Evolutionary conservation across 1,139 yeast genomes (phyloP).

Genomic region (Magnusiomyces clavatus): DNA sequence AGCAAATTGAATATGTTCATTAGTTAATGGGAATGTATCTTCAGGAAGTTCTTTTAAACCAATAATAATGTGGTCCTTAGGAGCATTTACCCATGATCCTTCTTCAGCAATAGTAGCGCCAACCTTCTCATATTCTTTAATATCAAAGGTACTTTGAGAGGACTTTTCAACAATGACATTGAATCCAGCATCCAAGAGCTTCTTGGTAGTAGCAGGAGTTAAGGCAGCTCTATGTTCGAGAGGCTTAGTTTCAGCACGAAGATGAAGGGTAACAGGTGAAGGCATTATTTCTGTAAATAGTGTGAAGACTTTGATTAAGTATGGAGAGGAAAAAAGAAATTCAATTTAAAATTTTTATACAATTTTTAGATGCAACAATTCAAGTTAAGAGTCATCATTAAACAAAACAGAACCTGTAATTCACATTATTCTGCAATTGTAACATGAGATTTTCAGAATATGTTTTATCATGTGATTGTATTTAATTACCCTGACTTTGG

Average conservation of each 20-base stretch:
- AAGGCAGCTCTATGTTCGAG: conserved; percentile 95
- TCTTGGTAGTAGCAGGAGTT: conserved; percentile 84
- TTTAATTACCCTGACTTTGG: not conserved
- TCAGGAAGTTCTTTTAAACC: conserved; percentile 97
- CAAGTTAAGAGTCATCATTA: not conserved
- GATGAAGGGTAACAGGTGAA: conserved; percentile 41
- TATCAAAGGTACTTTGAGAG: conserved; percentile 69
- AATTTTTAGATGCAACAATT: not conserved
- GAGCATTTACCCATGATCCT: conserved; percentile 90
- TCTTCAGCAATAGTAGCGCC: conserved; percentile 89
- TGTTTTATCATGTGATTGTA: not conserved
- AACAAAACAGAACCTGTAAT: not conserved
- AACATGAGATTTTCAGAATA: not conserved
- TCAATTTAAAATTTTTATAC: too few relatives aligned
- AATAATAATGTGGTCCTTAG: conserved; percentile 77
- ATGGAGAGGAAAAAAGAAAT: not conserved
- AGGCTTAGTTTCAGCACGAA: conserved; percentile 96
- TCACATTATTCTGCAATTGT: not conserved
- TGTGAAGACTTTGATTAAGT: not conserved
- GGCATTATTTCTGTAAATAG: conserved; percentile 6
- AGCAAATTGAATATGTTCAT: conserved; percentile 96
- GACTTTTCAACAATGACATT: conserved; percentile 81
- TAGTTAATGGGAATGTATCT: conserved; percentile 85
- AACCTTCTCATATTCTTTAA: conserved; percentile 61
- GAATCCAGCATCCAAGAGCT: conserved; percentile 81